Evolutionary conservation across 2,329 filamentous ascomycete species (phyloP), one percentile per base, ranked within the genome.

Genomic region (Aureobasidium sp.): DNA sequence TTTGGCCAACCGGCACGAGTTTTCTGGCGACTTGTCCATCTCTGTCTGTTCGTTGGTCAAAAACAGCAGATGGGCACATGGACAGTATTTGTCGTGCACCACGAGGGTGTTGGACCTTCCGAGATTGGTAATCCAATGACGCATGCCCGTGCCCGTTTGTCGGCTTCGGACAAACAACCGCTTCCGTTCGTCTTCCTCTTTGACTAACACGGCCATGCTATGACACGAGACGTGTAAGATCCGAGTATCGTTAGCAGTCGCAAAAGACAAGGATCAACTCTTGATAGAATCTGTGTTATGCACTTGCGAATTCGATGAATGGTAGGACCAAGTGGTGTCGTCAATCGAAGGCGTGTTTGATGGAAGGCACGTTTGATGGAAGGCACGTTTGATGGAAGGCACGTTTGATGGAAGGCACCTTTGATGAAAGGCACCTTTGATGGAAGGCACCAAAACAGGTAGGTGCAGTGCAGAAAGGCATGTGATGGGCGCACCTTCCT

Each of bases 81-180:
- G 30, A 19, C 32, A 35, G 21, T 25, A 14, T 19, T 45, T 34
- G 41, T 29, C 17, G 17, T 16, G 32, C 19, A 34, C 44, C 44
- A 48, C 44, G 21, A 37, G 22, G 44, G 44, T 48, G 44, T 37
- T 48, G 21, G 17, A 38, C 34, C 22, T 29, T 49, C 45, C 45
- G 45, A 39, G 45, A 49, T 49, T 38, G 34, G 32, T 39, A 49
- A 49, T 49, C 32, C 21, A 3, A 39, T 39, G 45, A 49, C 45
- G 24, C 16, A 3, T 48, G 44, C 45, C 39, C 16, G 6, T 19
- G 4, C 19, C 17, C 16, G 6, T 45, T 14, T 37, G 0, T 37
- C 44, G 44, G 44, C n/a, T 37, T 19, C 45, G 45, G 45, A 39
- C 17, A 14, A 49, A 49, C 24, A 22, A 10, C 21, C 14, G 17